phyloP scores from a whole-genome alignment of 306 rosid species.

The Fragaria iinumae region DNA sequence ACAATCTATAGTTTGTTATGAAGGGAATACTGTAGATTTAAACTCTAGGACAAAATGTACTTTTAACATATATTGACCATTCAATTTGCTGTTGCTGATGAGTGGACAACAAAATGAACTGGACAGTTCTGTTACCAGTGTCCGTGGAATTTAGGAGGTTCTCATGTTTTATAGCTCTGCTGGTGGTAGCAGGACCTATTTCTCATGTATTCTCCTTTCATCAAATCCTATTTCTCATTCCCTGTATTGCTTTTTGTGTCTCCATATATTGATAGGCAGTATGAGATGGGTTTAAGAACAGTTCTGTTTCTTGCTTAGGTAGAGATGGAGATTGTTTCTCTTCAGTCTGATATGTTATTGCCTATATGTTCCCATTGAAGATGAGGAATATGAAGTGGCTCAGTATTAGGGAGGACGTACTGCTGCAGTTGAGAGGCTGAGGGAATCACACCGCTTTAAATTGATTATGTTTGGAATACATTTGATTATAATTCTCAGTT shows the following conservation, averaged over 20 bases:
- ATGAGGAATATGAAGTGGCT: background rate
- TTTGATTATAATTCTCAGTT: background rate
- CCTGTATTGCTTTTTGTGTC: background rate
- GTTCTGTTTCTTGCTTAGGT: background rate
- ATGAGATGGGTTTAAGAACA: background rate
- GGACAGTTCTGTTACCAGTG: background rate
- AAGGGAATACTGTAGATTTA: background rate
- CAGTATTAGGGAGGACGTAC: background rate
- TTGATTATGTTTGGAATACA: background rate
- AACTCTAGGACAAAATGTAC: background rate
- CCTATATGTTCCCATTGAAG: background rate
- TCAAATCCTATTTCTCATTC: background rate
- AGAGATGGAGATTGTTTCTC: constrained; percentile 3
- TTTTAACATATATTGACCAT: background rate
- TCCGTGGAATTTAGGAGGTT: background rate
- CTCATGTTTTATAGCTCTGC: background rate
- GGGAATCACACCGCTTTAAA: background rate
- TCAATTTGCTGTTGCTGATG: background rate
- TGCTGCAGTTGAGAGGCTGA: background rate
- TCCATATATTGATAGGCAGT: background rate
- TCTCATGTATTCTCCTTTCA: background rate
- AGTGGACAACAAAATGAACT: background rate
- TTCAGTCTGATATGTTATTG: constrained; percentile 5
- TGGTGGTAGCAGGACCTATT: background rate
- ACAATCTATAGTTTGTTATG: background rate